These are phyloP conservation scores for Boletus tomentosulus DNA, from an alignment of 768 basidiomycete species.

Conservation along the genomic window DNA sequence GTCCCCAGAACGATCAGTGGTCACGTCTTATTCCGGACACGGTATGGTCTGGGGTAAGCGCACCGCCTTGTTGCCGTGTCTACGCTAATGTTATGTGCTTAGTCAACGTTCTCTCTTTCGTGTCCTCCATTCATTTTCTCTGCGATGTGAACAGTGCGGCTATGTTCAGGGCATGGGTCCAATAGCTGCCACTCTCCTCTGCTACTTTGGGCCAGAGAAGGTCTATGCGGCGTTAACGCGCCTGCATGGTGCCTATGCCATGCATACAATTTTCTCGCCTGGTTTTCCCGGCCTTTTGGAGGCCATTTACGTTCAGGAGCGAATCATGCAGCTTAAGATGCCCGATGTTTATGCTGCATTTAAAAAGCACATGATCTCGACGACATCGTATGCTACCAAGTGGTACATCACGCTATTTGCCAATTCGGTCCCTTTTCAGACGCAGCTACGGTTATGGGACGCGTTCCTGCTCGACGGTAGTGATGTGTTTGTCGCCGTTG, in stretches of 20 bases:
- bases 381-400: constrained; percentile 94
- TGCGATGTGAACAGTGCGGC: constrained; percentile 80
- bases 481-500: constrained; percentile 82
- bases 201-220: constrained; percentile 89
- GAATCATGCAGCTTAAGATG: constrained; percentile 81
- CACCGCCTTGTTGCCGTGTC: not conserved
- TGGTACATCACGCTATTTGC: constrained; percentile 99
- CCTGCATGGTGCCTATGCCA: constrained; percentile 82
- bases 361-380: constrained; percentile 84
- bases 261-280: constrained; percentile 87
- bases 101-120: constrained; percentile 95
- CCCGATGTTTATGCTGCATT: constrained; percentile 86
- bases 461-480: constrained; percentile 86
- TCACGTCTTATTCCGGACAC: constrained; percentile 89
- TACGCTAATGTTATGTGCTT: constrained; percentile 10
- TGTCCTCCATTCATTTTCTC: constrained; percentile 87
- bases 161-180: constrained; percentile 99
- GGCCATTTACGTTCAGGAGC: constrained; percentile 94
- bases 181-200: constrained; percentile 89
- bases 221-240: constrained; percentile 81
- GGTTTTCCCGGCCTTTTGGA: constrained; percentile 96
- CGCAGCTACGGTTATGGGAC: constrained; percentile 93
- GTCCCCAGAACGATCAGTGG: constrained; percentile 95
- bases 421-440: constrained; percentile 93
- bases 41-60: constrained; percentile 93